A percentile compares a stretch with the other conserved stretches of the same genome.
phyloP scores from a whole-genome alignment of 352 stramenopile species.

The Pythium rishiriense region DNA sequence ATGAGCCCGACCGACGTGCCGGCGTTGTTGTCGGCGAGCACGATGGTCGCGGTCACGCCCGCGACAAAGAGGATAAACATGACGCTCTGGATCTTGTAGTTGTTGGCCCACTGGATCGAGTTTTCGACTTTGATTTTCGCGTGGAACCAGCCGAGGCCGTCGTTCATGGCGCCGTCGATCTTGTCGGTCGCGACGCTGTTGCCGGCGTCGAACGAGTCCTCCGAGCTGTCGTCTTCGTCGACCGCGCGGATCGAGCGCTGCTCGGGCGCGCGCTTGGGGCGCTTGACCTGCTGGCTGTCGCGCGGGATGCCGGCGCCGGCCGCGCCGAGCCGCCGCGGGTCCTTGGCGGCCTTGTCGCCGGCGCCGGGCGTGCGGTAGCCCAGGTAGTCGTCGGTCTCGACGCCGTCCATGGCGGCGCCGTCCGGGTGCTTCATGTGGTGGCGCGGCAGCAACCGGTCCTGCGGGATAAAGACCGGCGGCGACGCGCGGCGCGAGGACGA shows the following conservation, averaged over 20 bases:
- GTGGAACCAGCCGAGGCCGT: conserved; percentile 84
- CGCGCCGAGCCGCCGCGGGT: conserved; percentile 8
- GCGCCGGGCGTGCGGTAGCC: conserved; percentile 22
- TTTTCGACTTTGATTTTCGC: conserved; percentile 86
- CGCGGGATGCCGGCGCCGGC: conserved; percentile 22
- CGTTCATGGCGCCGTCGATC: conserved; percentile 37
- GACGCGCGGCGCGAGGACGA: conserved; percentile 18
- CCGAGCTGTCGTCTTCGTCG: conserved; percentile 58
- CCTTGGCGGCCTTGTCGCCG: conserved; percentile 9
- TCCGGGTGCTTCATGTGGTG: background rate
- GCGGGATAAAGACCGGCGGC: conserved; percentile 25
- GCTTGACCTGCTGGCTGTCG: conserved; percentile 24
- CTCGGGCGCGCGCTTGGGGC: background rate
- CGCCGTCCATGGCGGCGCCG: background rate
- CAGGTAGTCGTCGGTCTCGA: conserved; percentile 13
- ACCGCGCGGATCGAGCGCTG: conserved; percentile 38
- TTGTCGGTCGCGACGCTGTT: conserved; percentile 69
- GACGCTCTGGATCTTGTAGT: conserved; percentile 82
- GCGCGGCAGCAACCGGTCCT: conserved; percentile 15
- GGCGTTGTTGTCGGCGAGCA: conserved; percentile 58
- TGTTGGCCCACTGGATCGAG: conserved; percentile 85
- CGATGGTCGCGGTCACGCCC: conserved; percentile 53
- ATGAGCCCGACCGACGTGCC: conserved; percentile 69
- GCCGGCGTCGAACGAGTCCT: conserved; percentile 75
- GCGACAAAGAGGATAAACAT: conserved; percentile 79